These are phyloP conservation scores for Boletus holoroseus DNA, from an alignment of 1,284 basidiomycete species.

Conservation along the genomic window DNA sequence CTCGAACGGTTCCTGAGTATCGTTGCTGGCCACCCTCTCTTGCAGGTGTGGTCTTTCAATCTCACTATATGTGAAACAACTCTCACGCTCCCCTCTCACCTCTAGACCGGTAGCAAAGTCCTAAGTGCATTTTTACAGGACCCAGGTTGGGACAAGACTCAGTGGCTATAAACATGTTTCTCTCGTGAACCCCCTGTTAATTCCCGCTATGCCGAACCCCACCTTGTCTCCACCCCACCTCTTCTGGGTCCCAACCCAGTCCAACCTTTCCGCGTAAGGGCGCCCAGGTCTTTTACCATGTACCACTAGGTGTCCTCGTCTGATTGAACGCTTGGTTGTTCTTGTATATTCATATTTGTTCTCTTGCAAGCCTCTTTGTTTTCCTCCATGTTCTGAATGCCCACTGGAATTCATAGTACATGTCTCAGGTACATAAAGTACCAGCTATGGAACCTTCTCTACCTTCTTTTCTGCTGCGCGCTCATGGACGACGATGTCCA, in stretches of 20 bases:
- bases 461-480: slow-evolving; percentile 11
- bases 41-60: slow-evolving; percentile 63
- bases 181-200: background rate
- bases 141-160: slow-evolving; percentile 75
- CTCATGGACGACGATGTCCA: slow-evolving; percentile 66
- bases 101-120: slow-evolving; percentile 93
- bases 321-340: slow-evolving; percentile 17
- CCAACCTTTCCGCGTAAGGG: slow-evolving; percentile 5
- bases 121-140: slow-evolving; percentile 95
- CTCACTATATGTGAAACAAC: background rate
- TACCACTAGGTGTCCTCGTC: slow-evolving; percentile 21
- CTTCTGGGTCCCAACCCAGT: slow-evolving; percentile 3
- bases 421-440: slow-evolving; percentile 14
- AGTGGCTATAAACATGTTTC: slow-evolving; percentile 57
- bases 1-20: slow-evolving; percentile 93
- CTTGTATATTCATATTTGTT: slow-evolving; percentile 26
- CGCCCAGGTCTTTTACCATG: slow-evolving; percentile 16
- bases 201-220: background rate
- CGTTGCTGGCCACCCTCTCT: slow-evolving; percentile 93
- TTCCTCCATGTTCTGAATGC: slow-evolving; percentile 1
- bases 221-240: background rate
- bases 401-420: slow-evolving; percentile 7
- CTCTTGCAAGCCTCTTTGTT: slow-evolving; percentile 8
- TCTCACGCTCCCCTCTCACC: slow-evolving; percentile 11
- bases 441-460: slow-evolving; percentile 11